These are phyloP conservation scores for Flaveria brownii DNA, from an alignment of 129 eudicot species.

Conservation along the genomic window DNA sequence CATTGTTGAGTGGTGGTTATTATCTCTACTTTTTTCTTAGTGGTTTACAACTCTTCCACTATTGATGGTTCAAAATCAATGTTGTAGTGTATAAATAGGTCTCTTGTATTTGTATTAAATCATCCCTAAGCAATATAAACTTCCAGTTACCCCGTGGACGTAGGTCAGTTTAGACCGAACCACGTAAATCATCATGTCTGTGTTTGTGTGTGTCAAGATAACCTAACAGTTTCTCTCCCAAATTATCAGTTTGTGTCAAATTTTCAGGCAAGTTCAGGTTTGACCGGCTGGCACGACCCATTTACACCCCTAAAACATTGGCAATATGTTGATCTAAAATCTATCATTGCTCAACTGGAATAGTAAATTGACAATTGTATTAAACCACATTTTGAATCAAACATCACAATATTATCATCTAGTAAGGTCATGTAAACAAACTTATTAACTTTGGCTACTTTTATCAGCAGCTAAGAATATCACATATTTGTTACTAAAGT, in stretches of 20 bases:
- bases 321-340: not conserved
- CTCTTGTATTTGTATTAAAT: too few relatives aligned
- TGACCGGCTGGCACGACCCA: not conserved
- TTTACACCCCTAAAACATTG: not conserved
- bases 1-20: too few relatives aligned
- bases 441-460: not conserved
- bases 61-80: too few relatives aligned
- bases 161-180: too few relatives aligned
- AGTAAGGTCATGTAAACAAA: not conserved
- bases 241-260: not conserved
- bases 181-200: too few relatives aligned
- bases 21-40: too few relatives aligned
- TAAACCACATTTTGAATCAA: conserved; percentile 2
- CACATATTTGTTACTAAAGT: not conserved
- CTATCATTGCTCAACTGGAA: conserved; percentile 1
- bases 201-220: too few relatives aligned
- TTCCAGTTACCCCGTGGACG: too few relatives aligned
- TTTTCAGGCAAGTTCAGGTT: not conserved
- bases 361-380: not conserved
- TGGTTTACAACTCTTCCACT: too few relatives aligned
- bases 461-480: not conserved
- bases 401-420: not conserved
- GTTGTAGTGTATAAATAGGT: too few relatives aligned
- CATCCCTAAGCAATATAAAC: too few relatives aligned
- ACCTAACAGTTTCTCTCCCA: too few relatives aligned